Percentiles rank a stretch among this genome's conserved stretches.
phyloP scores from a whole-genome alignment of 306 rosid genomes.

The Canavalia gladiata region DNA sequence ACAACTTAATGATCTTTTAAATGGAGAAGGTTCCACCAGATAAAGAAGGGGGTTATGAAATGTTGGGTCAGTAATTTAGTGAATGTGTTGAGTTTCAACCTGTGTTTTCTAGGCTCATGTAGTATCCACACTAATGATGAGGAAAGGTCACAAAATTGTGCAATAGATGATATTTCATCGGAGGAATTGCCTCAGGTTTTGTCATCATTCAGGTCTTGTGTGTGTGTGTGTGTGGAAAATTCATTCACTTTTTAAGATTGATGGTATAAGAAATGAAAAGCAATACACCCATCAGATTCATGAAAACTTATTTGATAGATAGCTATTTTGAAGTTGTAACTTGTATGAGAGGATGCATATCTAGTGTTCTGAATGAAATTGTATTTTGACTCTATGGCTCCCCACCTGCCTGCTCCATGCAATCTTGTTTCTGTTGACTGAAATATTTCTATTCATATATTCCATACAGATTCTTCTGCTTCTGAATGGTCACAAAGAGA shows the following conservation, averaged over 20 bases:
- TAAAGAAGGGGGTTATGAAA: conserved; percentile 7
- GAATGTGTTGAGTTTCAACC: conserved; percentile 8
- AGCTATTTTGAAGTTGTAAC: conserved; percentile 14
- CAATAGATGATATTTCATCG: not conserved
- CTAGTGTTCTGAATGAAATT: conserved; percentile 13
- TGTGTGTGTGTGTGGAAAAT: not conserved
- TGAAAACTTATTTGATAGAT: conserved; percentile 1
- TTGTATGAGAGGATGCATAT: conserved; percentile 16
- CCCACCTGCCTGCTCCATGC: not conserved
- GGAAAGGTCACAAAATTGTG: not conserved
- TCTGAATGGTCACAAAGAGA: conserved; percentile 67
- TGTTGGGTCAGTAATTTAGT: conserved; percentile 6
- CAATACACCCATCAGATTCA: not conserved
- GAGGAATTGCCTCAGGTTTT: conserved; percentile 1
- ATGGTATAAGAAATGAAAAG: not conserved
- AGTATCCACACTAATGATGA: conserved; percentile 7
- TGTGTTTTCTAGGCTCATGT: not conserved
- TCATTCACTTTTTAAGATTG: not conserved
- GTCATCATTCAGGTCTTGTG: conserved; percentile 17
- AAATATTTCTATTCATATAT: conserved; percentile 28
- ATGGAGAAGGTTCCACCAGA: conserved; percentile 2
- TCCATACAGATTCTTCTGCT: conserved; percentile 59
- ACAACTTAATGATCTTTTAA: not conserved
- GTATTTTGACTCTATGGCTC: conserved; percentile 4
- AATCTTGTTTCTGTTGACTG: conserved; percentile 26